Conservation (phyloP, 2,329 filamentous ascomycete genomes). For the Penicillium sp. region DNA sequence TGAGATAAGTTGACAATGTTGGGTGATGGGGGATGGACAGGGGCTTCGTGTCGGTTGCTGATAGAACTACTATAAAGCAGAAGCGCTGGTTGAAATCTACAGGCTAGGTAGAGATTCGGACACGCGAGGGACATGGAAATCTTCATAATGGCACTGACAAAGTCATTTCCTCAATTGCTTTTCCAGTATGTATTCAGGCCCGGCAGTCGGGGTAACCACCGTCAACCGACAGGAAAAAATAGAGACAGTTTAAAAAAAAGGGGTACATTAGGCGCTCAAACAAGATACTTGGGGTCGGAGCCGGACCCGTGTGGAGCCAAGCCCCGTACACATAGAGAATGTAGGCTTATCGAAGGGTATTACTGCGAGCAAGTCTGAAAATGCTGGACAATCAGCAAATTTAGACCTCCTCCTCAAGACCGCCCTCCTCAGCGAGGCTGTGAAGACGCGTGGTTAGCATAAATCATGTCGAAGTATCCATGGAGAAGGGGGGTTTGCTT, state of each 20-base stretch:
- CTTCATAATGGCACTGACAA: neutral
- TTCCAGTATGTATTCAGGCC: conserved; percentile 40
- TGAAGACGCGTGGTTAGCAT: neutral
- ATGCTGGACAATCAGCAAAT: conserved; percentile 28
- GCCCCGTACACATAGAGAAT: conserved; percentile 33
- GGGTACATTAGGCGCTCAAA: conserved; percentile 43
- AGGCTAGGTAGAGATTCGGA: neutral
- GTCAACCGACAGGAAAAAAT: conserved; percentile 35
- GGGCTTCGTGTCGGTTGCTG: neutral
- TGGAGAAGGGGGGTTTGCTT: neutral
- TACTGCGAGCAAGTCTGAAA: conserved; percentile 42
- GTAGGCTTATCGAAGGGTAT: conserved; percentile 43
- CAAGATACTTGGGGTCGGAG: conserved; percentile 37
- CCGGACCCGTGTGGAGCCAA: conserved; percentile 17
- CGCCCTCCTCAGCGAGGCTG: conserved; percentile 72
- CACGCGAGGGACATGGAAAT: neutral
- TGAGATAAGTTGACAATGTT: neutral
- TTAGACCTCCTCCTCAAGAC: conserved; percentile 73
- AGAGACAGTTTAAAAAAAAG: conserved; percentile 39
- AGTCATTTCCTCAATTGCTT: conserved; percentile 33
- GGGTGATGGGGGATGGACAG: neutral
- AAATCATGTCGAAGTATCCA: too few relatives aligned
- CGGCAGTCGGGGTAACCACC: conserved; percentile 23
- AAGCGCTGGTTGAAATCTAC: neutral
- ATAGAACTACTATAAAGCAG: neutral